Evolutionary conservation across 306 rosid species (phyloP), one percentile per base, ranked within the genome.

Genomic region (Castanea sativa): DNA sequence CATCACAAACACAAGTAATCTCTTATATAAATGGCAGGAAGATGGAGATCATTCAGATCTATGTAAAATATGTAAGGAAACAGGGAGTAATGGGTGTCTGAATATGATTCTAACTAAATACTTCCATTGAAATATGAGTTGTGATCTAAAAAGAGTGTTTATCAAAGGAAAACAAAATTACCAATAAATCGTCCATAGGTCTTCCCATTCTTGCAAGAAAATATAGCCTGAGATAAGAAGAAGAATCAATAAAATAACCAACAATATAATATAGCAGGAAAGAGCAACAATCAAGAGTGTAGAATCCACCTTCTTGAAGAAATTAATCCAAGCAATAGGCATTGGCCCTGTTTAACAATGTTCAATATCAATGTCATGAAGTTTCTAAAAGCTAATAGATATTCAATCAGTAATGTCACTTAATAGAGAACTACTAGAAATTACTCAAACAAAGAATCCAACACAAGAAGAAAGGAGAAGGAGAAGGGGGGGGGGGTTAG

Each of bases 251-350:
- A 61, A 56, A 60, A 55, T 75, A 80, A 73, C 69, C 60, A 81
- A 83, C 63, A 74, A 25, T 69, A 60, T 23, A 29, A 27, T 41
- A 43, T 69, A 81, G 59, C 64, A 56, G 76, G 78, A 73, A 52
- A 73, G 64, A 43, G 60, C 32, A 58, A 38, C 73, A 78, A 49
- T 71, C 16, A 55, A 38, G 69, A 35, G 68, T 57, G 21, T 18
- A 27, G 73, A 73, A 51, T 73, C 79, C 81, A 91, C 98, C 97
- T 83, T 93, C 83, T 71, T 89, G 86, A 86, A 91, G 83, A 52
- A 81, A 78, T 92, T 89, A 59, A 88, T 85, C 95, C 91, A 93
- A 78, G 91, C 85, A 88, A 91, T 88, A 69, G 88, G 86, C 87
- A 84, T 25, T 60, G 89, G 87, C 79, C 94, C 98, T 94, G 74